Evolutionary conservation across 2,329 filamentous ascomycete species (phyloP).

Genomic region (Fusarium subtropicale): DNA sequence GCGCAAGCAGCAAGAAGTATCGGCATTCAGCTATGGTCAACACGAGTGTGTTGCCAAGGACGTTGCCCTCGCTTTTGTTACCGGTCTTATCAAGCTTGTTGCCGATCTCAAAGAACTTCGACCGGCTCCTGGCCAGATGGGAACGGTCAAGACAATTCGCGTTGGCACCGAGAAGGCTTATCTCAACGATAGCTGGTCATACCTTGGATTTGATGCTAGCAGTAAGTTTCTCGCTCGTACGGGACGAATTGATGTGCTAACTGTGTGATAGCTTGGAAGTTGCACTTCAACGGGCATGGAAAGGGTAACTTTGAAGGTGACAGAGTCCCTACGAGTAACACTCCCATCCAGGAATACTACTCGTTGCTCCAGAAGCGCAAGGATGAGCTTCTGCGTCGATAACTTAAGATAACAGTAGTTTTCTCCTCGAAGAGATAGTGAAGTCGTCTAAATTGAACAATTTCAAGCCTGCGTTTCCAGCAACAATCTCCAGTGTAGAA

Average conservation of each 20-base stretch:
- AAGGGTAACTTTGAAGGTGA: conserved; percentile 51
- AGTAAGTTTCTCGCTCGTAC: conserved; percentile 52
- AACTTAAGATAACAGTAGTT: neutral
- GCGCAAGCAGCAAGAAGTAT: conserved; percentile 55
- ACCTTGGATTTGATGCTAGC: conserved; percentile 57
- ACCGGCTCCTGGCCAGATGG: conserved; percentile 59
- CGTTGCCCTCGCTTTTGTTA: conserved; percentile 55
- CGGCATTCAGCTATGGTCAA: conserved; percentile 59
- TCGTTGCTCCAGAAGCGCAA: conserved; percentile 52
- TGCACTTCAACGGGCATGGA: conserved; percentile 56
- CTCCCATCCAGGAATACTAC: conserved; percentile 51
- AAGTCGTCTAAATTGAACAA: neutral
- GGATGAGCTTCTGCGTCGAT: conserved; percentile 37
- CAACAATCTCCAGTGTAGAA: neutral
- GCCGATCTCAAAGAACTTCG: conserved; percentile 59
- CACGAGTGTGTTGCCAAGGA: conserved; percentile 60
- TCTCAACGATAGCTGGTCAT: conserved; percentile 62
- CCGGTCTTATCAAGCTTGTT: conserved; percentile 56
- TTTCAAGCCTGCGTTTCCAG: no score
- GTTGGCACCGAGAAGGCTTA: conserved; percentile 56
- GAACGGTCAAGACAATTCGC: conserved; percentile 58
- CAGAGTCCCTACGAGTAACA: conserved; percentile 40
- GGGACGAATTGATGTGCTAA: conserved; percentile 30
- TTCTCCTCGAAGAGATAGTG: neutral
- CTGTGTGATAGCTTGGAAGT: conserved; percentile 44